phyloP scores from a whole-genome alignment of 2,329 filamentous ascomycete genomes.

The Alternaria angustiovoidea region DNA sequence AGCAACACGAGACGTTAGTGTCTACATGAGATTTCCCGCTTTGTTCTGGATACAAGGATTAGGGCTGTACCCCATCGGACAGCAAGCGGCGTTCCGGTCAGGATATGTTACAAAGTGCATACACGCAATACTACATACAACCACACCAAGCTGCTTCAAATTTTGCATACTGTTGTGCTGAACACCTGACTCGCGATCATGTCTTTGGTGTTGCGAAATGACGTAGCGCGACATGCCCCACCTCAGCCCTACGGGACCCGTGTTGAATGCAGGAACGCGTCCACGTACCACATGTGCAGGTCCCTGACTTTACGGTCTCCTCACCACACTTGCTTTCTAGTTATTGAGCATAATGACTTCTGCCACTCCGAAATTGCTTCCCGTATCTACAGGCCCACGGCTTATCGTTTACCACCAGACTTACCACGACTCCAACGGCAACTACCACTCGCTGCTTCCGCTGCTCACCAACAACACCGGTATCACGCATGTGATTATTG shows the following conservation, averaged over 20 bases:
- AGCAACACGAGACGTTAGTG: conserved; percentile 13
- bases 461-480: conserved; percentile 67
- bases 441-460: conserved; percentile 68
- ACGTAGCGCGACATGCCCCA: conserved; percentile 34
- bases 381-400: conserved; percentile 48
- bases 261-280: conserved; percentile 19
- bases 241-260: conserved; percentile 38
- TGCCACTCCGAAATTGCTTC: conserved; percentile 42
- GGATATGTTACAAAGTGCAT: conserved; percentile 22
- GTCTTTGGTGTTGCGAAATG: conserved; percentile 29
- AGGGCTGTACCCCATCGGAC: conserved; percentile 25
- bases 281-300: conserved; percentile 9
- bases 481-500: conserved; percentile 83
- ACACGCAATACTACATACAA: conserved; percentile 6
- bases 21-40: conserved; percentile 23
- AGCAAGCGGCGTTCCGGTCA: conserved; percentile 34
- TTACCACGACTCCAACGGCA: conserved; percentile 62
- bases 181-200: neutral
- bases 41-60: conserved; percentile 31
- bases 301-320: neutral
- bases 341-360: conserved; percentile 37
- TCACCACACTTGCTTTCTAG: neutral
- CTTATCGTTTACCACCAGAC: conserved; percentile 72
- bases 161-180: neutral
- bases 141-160: neutral